phyloP scores from a whole-genome alignment of 176 grass and related monocot genomes.

The Pharus latifolius region DNA sequence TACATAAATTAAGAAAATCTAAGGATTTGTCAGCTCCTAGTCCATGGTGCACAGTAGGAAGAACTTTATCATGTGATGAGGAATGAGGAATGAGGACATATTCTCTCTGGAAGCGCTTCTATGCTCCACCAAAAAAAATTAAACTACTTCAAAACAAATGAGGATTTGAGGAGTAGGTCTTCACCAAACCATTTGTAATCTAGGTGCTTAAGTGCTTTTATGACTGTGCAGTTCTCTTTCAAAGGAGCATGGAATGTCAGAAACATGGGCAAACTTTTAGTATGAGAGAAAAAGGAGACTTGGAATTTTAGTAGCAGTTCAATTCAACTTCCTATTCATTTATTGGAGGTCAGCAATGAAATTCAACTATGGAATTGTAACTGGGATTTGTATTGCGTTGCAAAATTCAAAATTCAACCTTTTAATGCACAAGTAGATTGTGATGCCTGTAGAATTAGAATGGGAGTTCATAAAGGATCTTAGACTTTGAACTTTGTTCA shows the following conservation, averaged over 20 bases:
- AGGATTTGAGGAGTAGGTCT: too few relatives aligned
- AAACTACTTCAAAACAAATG: too few relatives aligned
- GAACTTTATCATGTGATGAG: background rate
- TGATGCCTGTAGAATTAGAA: background rate
- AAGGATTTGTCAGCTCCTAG: background rate
- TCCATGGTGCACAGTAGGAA: background rate
- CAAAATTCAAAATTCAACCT: background rate
- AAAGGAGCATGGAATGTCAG: too few relatives aligned
- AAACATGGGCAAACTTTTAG: background rate
- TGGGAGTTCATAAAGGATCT: background rate
- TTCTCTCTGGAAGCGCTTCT: background rate
- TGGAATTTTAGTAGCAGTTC: background rate
- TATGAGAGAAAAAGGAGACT: background rate
- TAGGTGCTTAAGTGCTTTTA: too few relatives aligned
- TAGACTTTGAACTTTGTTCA: background rate
- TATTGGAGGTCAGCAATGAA: background rate
- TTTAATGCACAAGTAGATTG: background rate
- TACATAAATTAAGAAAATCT: slow-evolving; percentile 10
- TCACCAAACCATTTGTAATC: too few relatives aligned
- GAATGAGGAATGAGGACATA: background rate
- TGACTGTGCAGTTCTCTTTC: too few relatives aligned
- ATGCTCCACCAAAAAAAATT: too few relatives aligned
- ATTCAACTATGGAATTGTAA: background rate
- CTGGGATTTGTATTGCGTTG: background rate
- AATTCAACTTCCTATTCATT: too few relatives aligned